phyloP scores from a whole-genome alignment of 257 asterid species.

The Nicotiana tabacum region DNA sequence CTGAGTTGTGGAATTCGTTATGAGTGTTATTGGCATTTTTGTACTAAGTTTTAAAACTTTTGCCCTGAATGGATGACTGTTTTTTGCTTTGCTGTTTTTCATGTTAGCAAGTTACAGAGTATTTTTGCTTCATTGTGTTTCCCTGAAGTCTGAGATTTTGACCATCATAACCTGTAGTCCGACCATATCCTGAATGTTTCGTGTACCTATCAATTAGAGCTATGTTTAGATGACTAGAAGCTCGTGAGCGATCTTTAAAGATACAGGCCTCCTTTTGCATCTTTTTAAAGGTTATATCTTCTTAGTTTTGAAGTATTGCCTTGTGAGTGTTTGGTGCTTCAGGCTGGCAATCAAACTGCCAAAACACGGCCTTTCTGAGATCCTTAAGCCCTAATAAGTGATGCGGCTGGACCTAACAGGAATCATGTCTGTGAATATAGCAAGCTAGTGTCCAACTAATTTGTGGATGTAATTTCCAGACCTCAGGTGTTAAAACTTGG shows the following conservation, averaged over 20 bases:
- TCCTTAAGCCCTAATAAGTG: too few species aligned
- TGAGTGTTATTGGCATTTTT: not conserved
- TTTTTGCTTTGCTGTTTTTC: not conserved
- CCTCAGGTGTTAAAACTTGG: not conserved
- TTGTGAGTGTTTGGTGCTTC: not conserved
- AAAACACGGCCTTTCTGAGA: not conserved
- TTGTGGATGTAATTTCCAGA: not conserved
- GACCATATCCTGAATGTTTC: not conserved
- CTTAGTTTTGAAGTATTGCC: not conserved
- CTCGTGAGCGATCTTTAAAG: not conserved
- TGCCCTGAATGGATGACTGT: not conserved
- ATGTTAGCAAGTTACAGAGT: not conserved
- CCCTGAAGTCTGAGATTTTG: not conserved
- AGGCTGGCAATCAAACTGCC: not conserved
- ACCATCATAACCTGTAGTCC: not conserved
- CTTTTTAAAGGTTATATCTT: not conserved
- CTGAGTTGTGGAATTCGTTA: not conserved
- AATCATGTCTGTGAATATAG: not conserved
- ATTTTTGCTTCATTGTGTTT: not conserved
- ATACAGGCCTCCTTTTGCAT: not conserved
- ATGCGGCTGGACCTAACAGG: not conserved
- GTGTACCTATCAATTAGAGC: not conserved
- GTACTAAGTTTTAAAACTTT: not conserved
- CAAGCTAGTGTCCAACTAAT: not conserved
- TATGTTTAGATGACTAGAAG: not conserved